These are phyloP conservation scores for Casuarina glauca DNA, from an alignment of 306 rosid species.

Conservation along the genomic window DNA sequence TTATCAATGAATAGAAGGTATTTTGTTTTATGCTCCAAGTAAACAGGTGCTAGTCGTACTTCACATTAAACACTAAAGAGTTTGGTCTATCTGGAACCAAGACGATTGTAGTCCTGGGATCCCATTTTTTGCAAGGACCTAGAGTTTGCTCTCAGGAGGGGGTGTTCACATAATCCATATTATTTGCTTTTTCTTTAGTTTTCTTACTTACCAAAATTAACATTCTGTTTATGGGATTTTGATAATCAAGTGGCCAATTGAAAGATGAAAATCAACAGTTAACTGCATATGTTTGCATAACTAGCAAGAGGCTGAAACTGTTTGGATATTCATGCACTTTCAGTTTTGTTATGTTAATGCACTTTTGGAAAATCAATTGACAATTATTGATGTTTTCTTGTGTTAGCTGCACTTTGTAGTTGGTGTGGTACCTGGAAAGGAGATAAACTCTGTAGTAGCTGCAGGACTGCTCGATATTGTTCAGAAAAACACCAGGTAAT, in stretches of 20 bases:
- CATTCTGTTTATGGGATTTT: not conserved
- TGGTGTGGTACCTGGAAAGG: slow-evolving; percentile 96
- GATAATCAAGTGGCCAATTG: not conserved
- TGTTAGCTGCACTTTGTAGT: slow-evolving; percentile 63
- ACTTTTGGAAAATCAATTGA: slow-evolving; percentile 13
- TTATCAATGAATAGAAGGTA: not conserved
- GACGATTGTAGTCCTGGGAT: not conserved
- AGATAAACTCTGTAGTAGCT: slow-evolving; percentile 61
- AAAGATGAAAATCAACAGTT: not conserved
- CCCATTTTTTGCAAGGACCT: not conserved
- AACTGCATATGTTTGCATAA: not conserved
- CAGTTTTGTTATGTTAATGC: not conserved
- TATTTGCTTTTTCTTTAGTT: not conserved
- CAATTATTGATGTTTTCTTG: slow-evolving; percentile 24
- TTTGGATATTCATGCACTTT: slow-evolving; percentile 1
- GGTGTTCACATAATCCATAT: not conserved
- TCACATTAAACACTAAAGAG: not conserved
- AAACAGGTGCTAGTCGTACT: not conserved
- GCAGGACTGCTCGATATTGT: slow-evolving; percentile 78
- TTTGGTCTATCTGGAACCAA: not conserved
- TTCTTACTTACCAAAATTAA: not conserved
- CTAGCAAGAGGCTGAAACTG: not conserved
- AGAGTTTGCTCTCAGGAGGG: not conserved
- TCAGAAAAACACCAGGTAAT: slow-evolving; percentile 83
- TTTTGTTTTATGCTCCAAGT: not conserved